Percentiles rank a stretch among this genome's conserved stretches.
Evolutionary conservation across 371 early-diverging fungal genomes (phyloP).

Genomic region (Amoeboradix gromovi): DNA sequence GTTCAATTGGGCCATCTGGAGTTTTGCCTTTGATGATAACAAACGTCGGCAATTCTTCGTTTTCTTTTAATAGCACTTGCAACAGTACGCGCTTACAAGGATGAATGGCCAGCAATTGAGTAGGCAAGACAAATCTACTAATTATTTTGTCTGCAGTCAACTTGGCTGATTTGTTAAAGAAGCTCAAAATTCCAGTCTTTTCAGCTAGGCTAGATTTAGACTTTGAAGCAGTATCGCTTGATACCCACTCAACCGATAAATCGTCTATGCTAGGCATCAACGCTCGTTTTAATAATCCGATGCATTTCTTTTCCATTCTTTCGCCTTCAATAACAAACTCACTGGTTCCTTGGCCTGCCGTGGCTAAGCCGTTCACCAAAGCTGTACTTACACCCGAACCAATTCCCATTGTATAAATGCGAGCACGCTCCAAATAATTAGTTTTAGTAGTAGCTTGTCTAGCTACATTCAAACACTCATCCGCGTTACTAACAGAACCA

Average conservation of each 20-base stretch:
- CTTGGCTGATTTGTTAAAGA: conserved; percentile 5
- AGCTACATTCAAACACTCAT: conserved; percentile 6
- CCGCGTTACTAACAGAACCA: conserved; percentile 14
- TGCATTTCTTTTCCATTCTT: conserved; percentile 15
- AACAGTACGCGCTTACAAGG: conserved; percentile 13
- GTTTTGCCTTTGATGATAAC: conserved; percentile 10
- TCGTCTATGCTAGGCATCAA: conserved; percentile 13
- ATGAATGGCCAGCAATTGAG: conserved; percentile 11
- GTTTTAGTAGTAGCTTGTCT: conserved; percentile 2
- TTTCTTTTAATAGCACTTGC: conserved; percentile 10
- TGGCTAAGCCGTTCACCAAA: conserved; percentile 16
- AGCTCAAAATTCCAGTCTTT: conserved; percentile 5
- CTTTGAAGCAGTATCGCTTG: conserved; percentile 2
- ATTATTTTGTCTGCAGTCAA: conserved; percentile 1
- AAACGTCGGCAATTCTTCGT: conserved; percentile 4
- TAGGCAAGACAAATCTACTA: conserved; percentile 11
- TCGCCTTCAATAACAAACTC: conserved; percentile 15
- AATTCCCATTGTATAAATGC: conserved; percentile 18
- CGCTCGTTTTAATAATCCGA: conserved; percentile 17
- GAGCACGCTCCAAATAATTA: conserved; percentile 2
- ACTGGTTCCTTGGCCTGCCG: conserved; percentile 15
- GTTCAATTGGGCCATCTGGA: conserved; percentile 15
- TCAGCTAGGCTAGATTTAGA: neutral
- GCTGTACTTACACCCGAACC: conserved; percentile 15
- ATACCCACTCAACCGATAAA: conserved; percentile 11